A percentile compares a stretch with the other conserved stretches of the same genome.
Evolutionary conservation across 768 basidiomycete genomes (phyloP).

Genomic region (Kwoniella shandongensis): DNA sequence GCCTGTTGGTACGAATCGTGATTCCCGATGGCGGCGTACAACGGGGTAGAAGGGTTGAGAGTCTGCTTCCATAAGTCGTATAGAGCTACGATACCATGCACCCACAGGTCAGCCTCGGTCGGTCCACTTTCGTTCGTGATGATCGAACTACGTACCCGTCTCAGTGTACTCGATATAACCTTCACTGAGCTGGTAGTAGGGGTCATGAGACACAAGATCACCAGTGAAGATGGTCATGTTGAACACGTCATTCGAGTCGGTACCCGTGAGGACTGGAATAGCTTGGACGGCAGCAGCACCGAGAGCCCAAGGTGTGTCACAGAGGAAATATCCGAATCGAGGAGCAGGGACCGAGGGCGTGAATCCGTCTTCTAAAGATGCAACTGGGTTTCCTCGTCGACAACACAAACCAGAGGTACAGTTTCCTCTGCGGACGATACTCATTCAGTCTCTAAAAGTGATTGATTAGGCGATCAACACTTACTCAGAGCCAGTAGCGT

Average conservation of each 20-base stretch:
- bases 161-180: slow-evolving; percentile 13
- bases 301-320: slow-evolving; percentile 68
- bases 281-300: slow-evolving; percentile 64
- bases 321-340: slow-evolving; percentile 66
- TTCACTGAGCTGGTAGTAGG: slow-evolving; percentile 59
- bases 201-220: slow-evolving; percentile 72
- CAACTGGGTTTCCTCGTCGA: slow-evolving; percentile 56
- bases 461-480: too few relatives aligned
- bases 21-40: slow-evolving; percentile 74
- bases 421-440: slow-evolving; percentile 57
- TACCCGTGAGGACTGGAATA: slow-evolving; percentile 67
- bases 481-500: slow-evolving; percentile 64
- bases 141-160: slow-evolving; percentile 6
- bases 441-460: background rate
- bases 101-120: too few relatives aligned
- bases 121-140: too few relatives aligned
- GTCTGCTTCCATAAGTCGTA: slow-evolving; percentile 67
- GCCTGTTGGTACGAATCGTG: slow-evolving; percentile 71
- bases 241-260: slow-evolving; percentile 62
- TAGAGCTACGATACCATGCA: slow-evolving; percentile 56
- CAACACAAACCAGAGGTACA: slow-evolving; percentile 70
- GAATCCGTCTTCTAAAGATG: slow-evolving; percentile 58
- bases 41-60: slow-evolving; percentile 64
- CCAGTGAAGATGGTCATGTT: slow-evolving; percentile 70
- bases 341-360: slow-evolving; percentile 63